Percentiles rank a stretch among this genome's conserved stretches.
phyloP scores from a whole-genome alignment of 2,329 filamentous ascomycete genomes.

The Microsporum ferrugineum region DNA sequence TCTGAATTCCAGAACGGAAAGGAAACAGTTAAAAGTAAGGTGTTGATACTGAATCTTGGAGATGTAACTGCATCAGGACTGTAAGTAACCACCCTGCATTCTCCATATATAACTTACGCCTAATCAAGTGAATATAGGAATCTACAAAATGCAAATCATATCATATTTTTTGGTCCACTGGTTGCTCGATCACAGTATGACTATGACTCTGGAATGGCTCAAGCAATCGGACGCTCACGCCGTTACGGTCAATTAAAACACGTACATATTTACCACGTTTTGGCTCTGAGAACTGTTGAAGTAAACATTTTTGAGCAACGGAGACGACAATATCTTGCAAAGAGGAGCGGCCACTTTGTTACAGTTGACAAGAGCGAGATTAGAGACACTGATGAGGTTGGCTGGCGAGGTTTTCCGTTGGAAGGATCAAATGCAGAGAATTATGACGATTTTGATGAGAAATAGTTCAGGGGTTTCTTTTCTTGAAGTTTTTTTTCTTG shows the following conservation, averaged over 20 bases:
- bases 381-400: slow-evolving; percentile 14
- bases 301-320: slow-evolving; percentile 34
- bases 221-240: slow-evolving; percentile 51
- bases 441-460: slow-evolving; percentile 12
- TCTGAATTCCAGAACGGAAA: slow-evolving; percentile 31
- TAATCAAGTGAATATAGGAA: slow-evolving; percentile 35
- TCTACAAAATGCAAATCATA: slow-evolving; percentile 51
- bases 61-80: slow-evolving; percentile 49
- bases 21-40: slow-evolving; percentile 30
- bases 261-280: slow-evolving; percentile 47
- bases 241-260: slow-evolving; percentile 47
- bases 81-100: slow-evolving; percentile 32
- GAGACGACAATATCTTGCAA: slow-evolving; percentile 21
- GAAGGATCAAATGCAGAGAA: slow-evolving; percentile 18
- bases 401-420: slow-evolving; percentile 22
- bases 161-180: slow-evolving; percentile 52
- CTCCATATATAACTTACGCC: background rate
- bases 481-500: background rate
- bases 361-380: slow-evolving; percentile 18
- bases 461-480: background rate
- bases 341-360: slow-evolving; percentile 17
- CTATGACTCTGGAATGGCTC: slow-evolving; percentile 49
- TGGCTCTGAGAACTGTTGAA: slow-evolving; percentile 36
- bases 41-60: slow-evolving; percentile 47
- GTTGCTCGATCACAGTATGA: slow-evolving; percentile 40